Base-by-base conservation (phyloP, 306 rosid species). In the Glycyrrhiza uralensis region DNA sequence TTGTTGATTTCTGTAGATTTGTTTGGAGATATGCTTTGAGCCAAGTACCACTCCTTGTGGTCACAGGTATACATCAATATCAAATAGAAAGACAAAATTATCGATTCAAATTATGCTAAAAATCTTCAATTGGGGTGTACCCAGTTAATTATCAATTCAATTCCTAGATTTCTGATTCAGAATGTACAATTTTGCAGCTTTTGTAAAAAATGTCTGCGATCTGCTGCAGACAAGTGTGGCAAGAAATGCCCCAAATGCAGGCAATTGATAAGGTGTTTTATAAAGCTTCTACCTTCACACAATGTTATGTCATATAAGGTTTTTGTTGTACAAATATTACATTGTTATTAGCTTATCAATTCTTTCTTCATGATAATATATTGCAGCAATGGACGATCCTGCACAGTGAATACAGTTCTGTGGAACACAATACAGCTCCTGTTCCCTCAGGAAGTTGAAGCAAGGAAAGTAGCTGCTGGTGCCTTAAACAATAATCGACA, bases 1-100 rank as follows among this genome's bases (percentile, higher is more conserved):
- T 20, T 8, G 55, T 85, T 50, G 41, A 2, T 19, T 63, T 65
- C 0, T 66, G 77, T 80, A 95, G 99, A 89, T 95, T 75, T 95
- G 97, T 72, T 78, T 95, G 87, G 97, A 95, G 59, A 88, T 95
- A 74, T 95, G 96, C 86, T 95, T 77, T 60, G 96, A 95, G 87
- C 99, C 99, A 33, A 95, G 89, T 71, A 89, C 99, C 33, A 91
- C 99, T 70, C 81, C 96, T 81, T 95, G 99, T 81, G 97, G 99
- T 44, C 99, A 95, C 86, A 95, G 97, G 99, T 94, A 83, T 15
- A 46, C 32, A 28, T 28, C 10, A 57, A 29, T 32, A 30, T 35
- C 60, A 15, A 33, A 1, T 4, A 33, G 2, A 22, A 11, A 3
- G 15, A 75, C n/a, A n/a, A n/a, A n/a, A n/a, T n/a, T n/a, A n/a